phyloP scores from a whole-genome alignment of 345 rosid species.

The Reutealis trisperma region DNA sequence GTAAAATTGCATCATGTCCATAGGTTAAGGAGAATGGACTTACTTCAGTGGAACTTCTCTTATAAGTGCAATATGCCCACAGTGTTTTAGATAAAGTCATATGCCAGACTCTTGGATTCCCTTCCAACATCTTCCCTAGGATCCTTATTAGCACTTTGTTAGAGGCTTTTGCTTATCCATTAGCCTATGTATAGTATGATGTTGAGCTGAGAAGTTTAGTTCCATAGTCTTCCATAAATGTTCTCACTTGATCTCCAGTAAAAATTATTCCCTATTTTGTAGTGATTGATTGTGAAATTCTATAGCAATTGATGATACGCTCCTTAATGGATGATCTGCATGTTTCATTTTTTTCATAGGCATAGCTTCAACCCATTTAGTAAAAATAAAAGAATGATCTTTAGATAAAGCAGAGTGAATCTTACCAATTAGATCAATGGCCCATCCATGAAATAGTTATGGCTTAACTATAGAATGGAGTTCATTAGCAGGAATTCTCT shows the following conservation, averaged over 20 bases:
- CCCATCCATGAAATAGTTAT: not conserved
- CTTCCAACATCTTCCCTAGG: not conserved
- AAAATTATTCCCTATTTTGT: not conserved
- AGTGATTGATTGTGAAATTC: not conserved
- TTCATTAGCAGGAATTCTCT: not conserved
- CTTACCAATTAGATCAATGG: accelerated
- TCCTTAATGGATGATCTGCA: not conserved
- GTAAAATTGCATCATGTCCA: too few species aligned
- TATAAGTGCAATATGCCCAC: too few species aligned
- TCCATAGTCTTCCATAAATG: not conserved
- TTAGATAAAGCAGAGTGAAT: too few species aligned
- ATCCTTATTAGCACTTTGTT: not conserved
- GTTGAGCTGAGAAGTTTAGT: not conserved
- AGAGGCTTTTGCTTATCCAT: not conserved
- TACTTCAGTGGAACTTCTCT: too few species aligned
- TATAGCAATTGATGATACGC: not conserved
- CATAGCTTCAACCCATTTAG: not conserved
- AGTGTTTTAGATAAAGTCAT: too few species aligned
- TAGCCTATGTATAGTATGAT: not conserved
- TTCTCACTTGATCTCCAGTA: not conserved
- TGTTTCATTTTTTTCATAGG: not conserved
- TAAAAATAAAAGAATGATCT: not conserved
- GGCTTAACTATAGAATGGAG: not conserved
- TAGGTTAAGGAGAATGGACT: too few species aligned
- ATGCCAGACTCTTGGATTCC: not conserved